Evolutionary conservation across 2,329 filamentous ascomycete genomes (phyloP), one percentile per base, ranked within the genome.

Genomic region (Shiraia bambusicola): DNA sequence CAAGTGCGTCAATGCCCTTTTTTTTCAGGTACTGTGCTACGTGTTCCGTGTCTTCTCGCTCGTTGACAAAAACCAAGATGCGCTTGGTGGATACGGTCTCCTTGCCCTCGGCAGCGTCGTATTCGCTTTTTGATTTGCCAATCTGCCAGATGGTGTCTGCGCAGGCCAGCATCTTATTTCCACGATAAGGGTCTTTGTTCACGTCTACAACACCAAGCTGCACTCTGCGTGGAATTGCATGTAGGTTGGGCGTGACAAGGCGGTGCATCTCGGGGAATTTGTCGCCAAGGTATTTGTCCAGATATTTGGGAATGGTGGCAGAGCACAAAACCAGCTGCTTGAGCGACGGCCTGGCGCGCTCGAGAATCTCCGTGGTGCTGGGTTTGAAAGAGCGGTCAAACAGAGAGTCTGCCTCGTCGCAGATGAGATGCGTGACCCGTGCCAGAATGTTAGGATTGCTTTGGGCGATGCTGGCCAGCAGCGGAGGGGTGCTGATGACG

Each of bases 381-480:
- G 88, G 84, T 3, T 87, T 80, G 73, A 98, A 98, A 45, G 89
- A 94, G 43, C 90, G 87, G 71, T 98, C 94, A 54, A 98, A 81
- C 8, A 98, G 81, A 3, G 91, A 96, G 70, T 98, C 93, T 1
- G 94, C 94, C 74, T 98, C 94, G 65, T 98, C 94, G 34, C 95
- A 78, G 45, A 98, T 80, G 9, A 98, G 78, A 64, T 97, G 88
- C 2, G 82, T 84, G 44, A 97, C 91, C 10, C 89, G 86, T n/a
- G 88, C 91, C 26, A 98, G 81, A 47, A 98, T 84, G 59, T 95
- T 92, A 9, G 93, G 93, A 53, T 96, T 90, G 14, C 83, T 85
- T 52, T 95, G 83, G 10, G 88, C 88, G 61, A 98, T 93, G 47
- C 88, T 91, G 41, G 86, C 80, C 28, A 98, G 80, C 9, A 98